phyloP scores from a whole-genome alignment of 2,329 filamentous ascomycete species.

The Claviceps spartinae region DNA sequence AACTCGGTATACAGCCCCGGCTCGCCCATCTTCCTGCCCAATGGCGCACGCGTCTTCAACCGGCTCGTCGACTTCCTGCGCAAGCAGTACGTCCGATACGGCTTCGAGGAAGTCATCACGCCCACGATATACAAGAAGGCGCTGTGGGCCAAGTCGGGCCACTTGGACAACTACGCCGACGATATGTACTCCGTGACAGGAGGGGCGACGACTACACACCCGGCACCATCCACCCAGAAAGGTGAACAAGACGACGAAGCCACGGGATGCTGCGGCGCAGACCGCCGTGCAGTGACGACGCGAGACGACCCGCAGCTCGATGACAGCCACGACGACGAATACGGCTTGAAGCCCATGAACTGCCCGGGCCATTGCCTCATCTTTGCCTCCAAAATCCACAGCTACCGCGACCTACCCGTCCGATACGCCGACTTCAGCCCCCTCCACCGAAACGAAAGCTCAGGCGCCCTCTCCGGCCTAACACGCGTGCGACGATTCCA shows the following conservation, averaged over 20 bases:
- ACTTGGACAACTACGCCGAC: conserved; percentile 80
- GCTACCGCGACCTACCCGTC: conserved; percentile 69
- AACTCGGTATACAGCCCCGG: conserved; percentile 71
- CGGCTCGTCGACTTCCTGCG: conserved; percentile 70
- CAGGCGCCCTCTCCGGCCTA: conserved; percentile 66
- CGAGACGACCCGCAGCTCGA: conserved; percentile 22
- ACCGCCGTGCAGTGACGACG: conserved; percentile 8
- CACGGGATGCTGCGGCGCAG: conserved; percentile 20
- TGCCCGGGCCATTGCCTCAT: conserved; percentile 81
- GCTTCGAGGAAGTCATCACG: conserved; percentile 79
- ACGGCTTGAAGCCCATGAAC: conserved; percentile 86
- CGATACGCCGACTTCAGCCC: conserved; percentile 80
- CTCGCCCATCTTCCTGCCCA: conserved; percentile 72
- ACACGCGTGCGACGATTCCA: conserved; percentile 79
- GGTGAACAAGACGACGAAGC: background rate
- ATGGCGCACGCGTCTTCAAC: conserved; percentile 72
- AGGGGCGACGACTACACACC: conserved; percentile 9
- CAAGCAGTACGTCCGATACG: conserved; percentile 71
- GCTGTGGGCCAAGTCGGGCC: conserved; percentile 73
- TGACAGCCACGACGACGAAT: conserved; percentile 42
- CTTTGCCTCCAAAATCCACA: conserved; percentile 59
- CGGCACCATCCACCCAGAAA: conserved; percentile 9
- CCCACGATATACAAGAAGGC: conserved; percentile 85
- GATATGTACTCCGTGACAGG: conserved; percentile 80
- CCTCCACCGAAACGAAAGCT: conserved; percentile 76